phyloP scores from a whole-genome alignment of 306 rosid species.

The Canavalia gladiata region DNA sequence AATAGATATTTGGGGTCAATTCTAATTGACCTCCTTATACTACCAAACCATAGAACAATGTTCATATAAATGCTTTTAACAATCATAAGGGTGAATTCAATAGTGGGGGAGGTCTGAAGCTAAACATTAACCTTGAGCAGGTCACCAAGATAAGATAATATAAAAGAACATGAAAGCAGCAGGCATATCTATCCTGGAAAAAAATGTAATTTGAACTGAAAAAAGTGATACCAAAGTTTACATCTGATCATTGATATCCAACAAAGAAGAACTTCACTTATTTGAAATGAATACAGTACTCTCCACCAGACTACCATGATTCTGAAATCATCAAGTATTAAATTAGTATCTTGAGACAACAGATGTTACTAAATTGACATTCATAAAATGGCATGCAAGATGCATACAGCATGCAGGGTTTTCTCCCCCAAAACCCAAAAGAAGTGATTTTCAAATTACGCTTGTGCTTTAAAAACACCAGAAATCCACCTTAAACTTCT shows the following conservation, averaged over 20 bases:
- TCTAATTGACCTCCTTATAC: slow-evolving; percentile 16
- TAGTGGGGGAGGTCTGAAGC: slow-evolving; percentile 4
- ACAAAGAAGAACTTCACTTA: slow-evolving; percentile 5
- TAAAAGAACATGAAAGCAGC: slow-evolving; percentile 32
- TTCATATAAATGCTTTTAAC: background rate
- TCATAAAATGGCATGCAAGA: slow-evolving; percentile 17
- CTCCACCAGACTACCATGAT: slow-evolving; percentile 38
- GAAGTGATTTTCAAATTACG: slow-evolving; percentile 1
- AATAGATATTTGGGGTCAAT: slow-evolving; percentile 9
- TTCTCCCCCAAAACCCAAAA: background rate
- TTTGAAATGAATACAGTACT: slow-evolving; percentile 12
- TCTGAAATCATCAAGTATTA: slow-evolving; percentile 42
- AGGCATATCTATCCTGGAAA: background rate
- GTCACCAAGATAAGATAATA: slow-evolving; percentile 7
- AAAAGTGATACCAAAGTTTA: slow-evolving; percentile 19
- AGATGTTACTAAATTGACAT: slow-evolving; percentile 18
- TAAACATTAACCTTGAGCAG: background rate
- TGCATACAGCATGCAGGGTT: background rate
- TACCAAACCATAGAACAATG: background rate
- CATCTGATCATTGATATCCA: slow-evolving; percentile 32
- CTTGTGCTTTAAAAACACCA: slow-evolving; percentile 24
- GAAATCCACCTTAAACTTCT: background rate
- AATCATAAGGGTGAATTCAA: slow-evolving; percentile 2
- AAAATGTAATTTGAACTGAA: background rate
- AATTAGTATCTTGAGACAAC: slow-evolving; percentile 25